Percentiles rank a stretch among this genome's conserved stretches.
phyloP scores from a whole-genome alignment of 768 basidiomycete species.

The Lactifluus hygrophoroides region DNA sequence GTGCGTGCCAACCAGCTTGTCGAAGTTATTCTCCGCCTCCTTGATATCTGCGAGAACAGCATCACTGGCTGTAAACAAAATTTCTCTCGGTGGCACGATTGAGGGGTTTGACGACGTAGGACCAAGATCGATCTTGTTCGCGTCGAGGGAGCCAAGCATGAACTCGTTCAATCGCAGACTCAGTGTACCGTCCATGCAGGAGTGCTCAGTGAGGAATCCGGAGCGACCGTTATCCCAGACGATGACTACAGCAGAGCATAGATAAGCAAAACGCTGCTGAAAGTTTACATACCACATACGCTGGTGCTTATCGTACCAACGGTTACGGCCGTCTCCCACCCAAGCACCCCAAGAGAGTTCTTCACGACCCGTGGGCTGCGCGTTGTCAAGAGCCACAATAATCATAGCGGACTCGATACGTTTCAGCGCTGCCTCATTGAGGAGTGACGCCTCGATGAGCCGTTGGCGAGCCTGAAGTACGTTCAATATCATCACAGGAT shows the following conservation, averaged over 20 bases:
- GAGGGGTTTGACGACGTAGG: constrained; percentile 23
- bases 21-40: constrained; percentile 58
- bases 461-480: constrained; percentile 42
- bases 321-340: too few relatives aligned
- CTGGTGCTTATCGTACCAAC: too few relatives aligned
- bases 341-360: constrained; percentile 76
- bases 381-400: too few relatives aligned
- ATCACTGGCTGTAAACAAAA: constrained; percentile 60
- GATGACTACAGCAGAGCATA: constrained; percentile 44
- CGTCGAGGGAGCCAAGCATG: constrained; percentile 64
- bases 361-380: constrained; percentile 74
- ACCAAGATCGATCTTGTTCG: constrained; percentile 70
- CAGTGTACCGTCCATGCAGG: constrained; percentile 90
- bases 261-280: background rate
- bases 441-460: constrained; percentile 52
- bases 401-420: too few relatives aligned
- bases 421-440: constrained; percentile 59
- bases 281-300: constrained; percentile 36
- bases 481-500: constrained; percentile 13
- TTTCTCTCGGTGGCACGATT: constrained; percentile 44
- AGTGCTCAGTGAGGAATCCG: constrained; percentile 80
- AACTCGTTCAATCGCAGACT: constrained; percentile 96
- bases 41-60: constrained; percentile 44
- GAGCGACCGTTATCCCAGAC: too few relatives aligned
- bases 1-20: constrained; percentile 66